Evolutionary conservation across 176 grass and related monocot species (phyloP), one percentile per base, ranked within the genome.

Genomic region (Rhynchospora pubera): DNA sequence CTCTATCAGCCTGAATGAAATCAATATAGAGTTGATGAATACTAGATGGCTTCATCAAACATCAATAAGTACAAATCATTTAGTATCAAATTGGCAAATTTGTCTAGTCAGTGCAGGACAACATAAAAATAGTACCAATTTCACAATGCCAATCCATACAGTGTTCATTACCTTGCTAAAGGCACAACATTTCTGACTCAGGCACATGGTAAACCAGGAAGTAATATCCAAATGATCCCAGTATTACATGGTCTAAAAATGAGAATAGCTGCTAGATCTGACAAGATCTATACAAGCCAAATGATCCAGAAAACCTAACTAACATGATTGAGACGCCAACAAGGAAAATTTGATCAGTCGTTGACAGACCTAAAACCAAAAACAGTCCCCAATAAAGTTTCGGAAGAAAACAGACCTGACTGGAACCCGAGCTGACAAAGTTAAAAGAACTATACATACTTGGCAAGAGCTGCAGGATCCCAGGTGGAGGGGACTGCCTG

Each of bases 381-480:
- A 83, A 16, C 21, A 65, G 57, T 7, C 51, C 55, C 30, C 42
- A 79, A 44, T 42, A 43, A 39, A 53, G 19, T 51, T 45, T 45
- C 1, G 18, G 12, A 11, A 12, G 57, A 26, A 62, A 63, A 63
- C 78, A 62, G 42, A 80, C 26, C 9, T 11, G 12, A 62, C 57
- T 2, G 15, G 56, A 62, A 62, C 9, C 9, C 57, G 45, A 57
- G 42, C 19, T 80, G 14, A 16, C n/a, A 9, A 42, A 80, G 12
- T 87, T 39, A 83, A 28, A 77, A 84, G 18, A 65, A 84, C 66
- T 86, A 83, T 34, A 77, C 72, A 32, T 77, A 97, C 95, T 90
- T 94, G 84, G 95, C 87, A 45, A 98, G 88, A 56, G 95, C 87
- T 83, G 89, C 85, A 80, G 95, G 95, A 64, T 98, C 92, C 95